Evolutionary conservation across 352 stramenopile species (phyloP), one percentile per base, ranked within the genome.

Genomic region (Phytophthora ramorum): DNA sequence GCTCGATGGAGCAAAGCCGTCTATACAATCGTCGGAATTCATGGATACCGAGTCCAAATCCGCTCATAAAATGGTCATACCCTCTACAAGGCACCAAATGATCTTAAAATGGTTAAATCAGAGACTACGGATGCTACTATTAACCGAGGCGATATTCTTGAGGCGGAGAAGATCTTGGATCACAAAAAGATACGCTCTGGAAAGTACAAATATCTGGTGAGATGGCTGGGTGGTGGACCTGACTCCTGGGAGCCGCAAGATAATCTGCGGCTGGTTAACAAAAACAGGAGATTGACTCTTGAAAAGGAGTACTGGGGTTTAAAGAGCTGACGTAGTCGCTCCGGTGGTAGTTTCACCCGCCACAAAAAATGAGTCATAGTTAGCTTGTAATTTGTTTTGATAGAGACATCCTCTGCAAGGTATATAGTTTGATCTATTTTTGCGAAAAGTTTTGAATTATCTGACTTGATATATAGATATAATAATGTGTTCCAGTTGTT

Each of bases 201-300:
- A 32, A 32, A 32, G 26, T 32, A 32, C 26, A 32, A 32, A 32
- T 32, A 32, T 32, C 26, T 32, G 26, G 26, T 32, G 26, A 32
- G 26, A 32, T 32, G 26, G 26, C 26, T 52, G n/a, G 53, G 40
- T 30, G 28, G 37, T 61, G 53, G 46, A 8, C 40, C 28, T 24
- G 40, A 52, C 19, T 61, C 53, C 0, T 61, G 41, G 53, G 28
- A 61, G 28, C 41, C 41, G 0, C 40, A 61, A 24, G 53, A 61
- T 37, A 61, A 61, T 61, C 28, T 61, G 3, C 2, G 53, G 2
- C 40, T 57, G 8, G 44, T 57, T 12, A 48, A 58, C 26, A 58
- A 47, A 12, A 60, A 34, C 28, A 59, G 22, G 45, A 51, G 17
- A 32, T 32, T 4, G 7, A 32, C 26, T 32, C 26, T 32, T 32